These are phyloP conservation scores for Pezicula carpinea DNA, from an alignment of 2,329 filamentous ascomycete species.

Conservation along the genomic window DNA sequence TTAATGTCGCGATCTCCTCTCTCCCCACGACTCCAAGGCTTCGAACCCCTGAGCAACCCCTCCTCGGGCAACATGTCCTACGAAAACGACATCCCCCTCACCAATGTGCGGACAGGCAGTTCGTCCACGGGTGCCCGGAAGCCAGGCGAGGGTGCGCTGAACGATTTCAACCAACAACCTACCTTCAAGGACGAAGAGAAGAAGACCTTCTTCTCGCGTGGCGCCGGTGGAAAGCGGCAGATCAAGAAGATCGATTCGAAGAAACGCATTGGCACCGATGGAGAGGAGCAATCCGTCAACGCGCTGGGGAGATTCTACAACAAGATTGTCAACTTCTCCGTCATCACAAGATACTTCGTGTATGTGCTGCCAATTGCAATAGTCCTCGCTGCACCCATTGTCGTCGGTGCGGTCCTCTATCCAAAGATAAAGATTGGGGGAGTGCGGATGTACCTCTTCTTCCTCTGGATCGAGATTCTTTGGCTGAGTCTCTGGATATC, in stretches of 20 bases:
- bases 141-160: constrained; percentile 33
- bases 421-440: constrained; percentile 28
- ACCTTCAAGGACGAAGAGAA: constrained; percentile 23
- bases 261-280: constrained; percentile 40
- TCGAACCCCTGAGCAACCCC: constrained; percentile 18
- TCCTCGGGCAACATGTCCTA: constrained; percentile 14
- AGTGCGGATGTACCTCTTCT: constrained; percentile 54
- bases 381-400: constrained; percentile 56
- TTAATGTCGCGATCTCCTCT: constrained; percentile 21
- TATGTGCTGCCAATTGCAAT: constrained; percentile 62
- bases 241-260: constrained; percentile 34
- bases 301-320: constrained; percentile 62
- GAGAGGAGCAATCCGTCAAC: constrained; percentile 54
- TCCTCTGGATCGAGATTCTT: constrained; percentile 64
- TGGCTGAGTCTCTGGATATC: constrained; percentile 65
- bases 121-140: constrained; percentile 52
- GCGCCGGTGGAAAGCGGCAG: constrained; percentile 41
- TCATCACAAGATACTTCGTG: constrained; percentile 61
- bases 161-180: constrained; percentile 9
- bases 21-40: constrained; percentile 22
- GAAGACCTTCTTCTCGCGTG: constrained; percentile 16
- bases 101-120: constrained; percentile 49
- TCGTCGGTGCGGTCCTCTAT: constrained; percentile 35
- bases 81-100: constrained; percentile 46
- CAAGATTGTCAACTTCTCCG: constrained; percentile 58